Percentiles rank a stretch among this genome's conserved stretches.
These are phyloP conservation scores for Pseudocercospora pini-densiflorae DNA, from an alignment of 2,329 filamentous ascomycete species.

Conservation along the genomic window DNA sequence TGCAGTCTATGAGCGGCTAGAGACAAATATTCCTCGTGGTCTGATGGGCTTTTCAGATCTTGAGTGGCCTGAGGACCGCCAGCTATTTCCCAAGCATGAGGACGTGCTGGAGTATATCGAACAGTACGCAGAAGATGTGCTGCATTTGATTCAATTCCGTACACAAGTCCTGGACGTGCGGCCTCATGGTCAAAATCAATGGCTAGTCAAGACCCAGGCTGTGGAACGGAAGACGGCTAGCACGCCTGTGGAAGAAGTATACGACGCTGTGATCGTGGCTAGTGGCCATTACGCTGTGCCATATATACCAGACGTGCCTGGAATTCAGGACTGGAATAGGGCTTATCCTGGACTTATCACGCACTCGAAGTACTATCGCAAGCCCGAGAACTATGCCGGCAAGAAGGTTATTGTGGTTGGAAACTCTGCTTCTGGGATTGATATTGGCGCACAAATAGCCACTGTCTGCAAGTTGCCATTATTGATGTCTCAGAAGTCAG, in stretches of 20 bases:
- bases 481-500: slow-evolving; percentile 64
- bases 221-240: slow-evolving; percentile 1
- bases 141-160: slow-evolving; percentile 69
- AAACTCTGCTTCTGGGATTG: slow-evolving; percentile 80
- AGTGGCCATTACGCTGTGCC: slow-evolving; percentile 55
- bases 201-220: slow-evolving; percentile 62
- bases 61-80: slow-evolving; percentile 55
- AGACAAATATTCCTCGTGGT: slow-evolving; percentile 77
- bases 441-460: slow-evolving; percentile 79
- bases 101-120: slow-evolving; percentile 76
- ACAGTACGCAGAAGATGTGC: slow-evolving; percentile 70
- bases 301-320: slow-evolving; percentile 48
- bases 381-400: slow-evolving; percentile 62
- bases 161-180: slow-evolving; percentile 69
- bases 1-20: slow-evolving; percentile 78
- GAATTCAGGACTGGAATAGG: slow-evolving; percentile 47
- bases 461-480: slow-evolving; percentile 63
- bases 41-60: slow-evolving; percentile 82
- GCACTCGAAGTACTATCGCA: slow-evolving; percentile 77
- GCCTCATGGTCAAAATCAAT: slow-evolving; percentile 45
- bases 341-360: slow-evolving; percentile 46
- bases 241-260: slow-evolving; percentile 54
- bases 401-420: slow-evolving; percentile 83
- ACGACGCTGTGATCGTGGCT: slow-evolving; percentile 56
- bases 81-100: slow-evolving; percentile 75